Percentiles rank a stretch among this genome's conserved stretches.
Evolutionary conservation across 257 asterid genomes (phyloP).

Genomic region (Ajuga chamaepitys): DNA sequence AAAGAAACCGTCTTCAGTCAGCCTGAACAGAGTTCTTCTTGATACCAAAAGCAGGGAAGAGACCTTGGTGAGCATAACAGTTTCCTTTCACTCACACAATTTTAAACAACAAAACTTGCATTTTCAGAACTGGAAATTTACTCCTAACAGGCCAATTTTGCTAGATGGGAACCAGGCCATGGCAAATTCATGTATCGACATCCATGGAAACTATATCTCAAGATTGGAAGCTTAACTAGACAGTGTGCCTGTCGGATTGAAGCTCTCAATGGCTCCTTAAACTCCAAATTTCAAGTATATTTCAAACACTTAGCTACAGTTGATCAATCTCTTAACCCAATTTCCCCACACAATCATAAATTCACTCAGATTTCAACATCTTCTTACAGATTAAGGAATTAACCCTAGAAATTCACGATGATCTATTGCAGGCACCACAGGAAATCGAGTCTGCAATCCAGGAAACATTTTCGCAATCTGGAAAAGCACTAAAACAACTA

Average conservation of each 20-base stretch:
- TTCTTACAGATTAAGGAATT: not conserved
- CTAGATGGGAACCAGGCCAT: slow-evolving; percentile 88
- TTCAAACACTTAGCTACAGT: not conserved
- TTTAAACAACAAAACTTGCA: not conserved
- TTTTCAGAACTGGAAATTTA: not conserved
- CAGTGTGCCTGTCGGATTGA: slow-evolving; percentile 54
- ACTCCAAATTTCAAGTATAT: slow-evolving; percentile 38
- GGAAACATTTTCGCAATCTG: slow-evolving; percentile 28
- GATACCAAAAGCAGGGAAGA: slow-evolving; percentile 67
- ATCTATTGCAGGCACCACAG: slow-evolving; percentile 30
- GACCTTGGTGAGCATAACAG: slow-evolving; percentile 40
- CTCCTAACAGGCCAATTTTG: slow-evolving; percentile 57
- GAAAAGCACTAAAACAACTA: slow-evolving; percentile 49
- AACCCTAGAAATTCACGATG: not conserved
- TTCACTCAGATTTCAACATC: not conserved
- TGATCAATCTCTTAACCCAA: too few relatives aligned
- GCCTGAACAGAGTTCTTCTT: slow-evolving; percentile 35
- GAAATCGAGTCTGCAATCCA: slow-evolving; percentile 22
- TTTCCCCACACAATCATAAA: not conserved
- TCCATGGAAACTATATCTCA: slow-evolving; percentile 83
- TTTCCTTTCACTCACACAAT: not conserved
- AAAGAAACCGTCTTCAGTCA: slow-evolving; percentile 7
- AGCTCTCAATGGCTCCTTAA: slow-evolving; percentile 41
- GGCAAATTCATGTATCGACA: slow-evolving; percentile 64
- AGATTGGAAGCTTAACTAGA: slow-evolving; percentile 54